Base-by-base conservation (phyloP, 2,329 filamentous ascomycete genomes). In the Metarhizium humberi region DNA sequence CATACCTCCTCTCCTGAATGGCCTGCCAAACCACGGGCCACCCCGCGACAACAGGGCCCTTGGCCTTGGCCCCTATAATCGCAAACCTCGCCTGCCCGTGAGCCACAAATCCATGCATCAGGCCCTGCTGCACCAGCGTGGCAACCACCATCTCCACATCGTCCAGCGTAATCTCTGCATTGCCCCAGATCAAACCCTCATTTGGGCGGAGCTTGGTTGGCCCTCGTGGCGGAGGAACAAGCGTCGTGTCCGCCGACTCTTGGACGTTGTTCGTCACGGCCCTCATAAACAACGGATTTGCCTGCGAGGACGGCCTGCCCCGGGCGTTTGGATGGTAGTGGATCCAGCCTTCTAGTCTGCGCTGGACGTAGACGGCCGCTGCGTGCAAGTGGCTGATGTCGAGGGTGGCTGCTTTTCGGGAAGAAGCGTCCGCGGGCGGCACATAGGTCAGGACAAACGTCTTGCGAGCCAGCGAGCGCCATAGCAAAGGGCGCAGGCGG, bases 71-170 rank as follows among this genome's bases (percentile, higher is more conserved):
- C 3, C 92, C 91, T 53, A 87, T 83, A 47, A 96, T 88, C 13
- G 90, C 91, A 64, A 96, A 91, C 51, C 88, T 85, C 47, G 80
- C 80, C 64, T 85, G 84, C 30, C 80, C 80, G 64, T 95, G 90
- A 16, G 88, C 88, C 32, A 96, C 80, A 65, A 92, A 96, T 2
- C 92, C 92, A 61, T 86, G 84, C 66, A 96, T 77, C 29, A 96
- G 75, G 0, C 88, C 89, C 69, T 95, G 89, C 51, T 87, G 83
- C 20, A 95, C 81, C 13, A 96, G 78, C 11, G 85, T 86, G 0
- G 88, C 82, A 13, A 95, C 78, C 51, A 89, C 84, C 48, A 84
- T 84, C 70, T 96, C 90, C n/a, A 95, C 76, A 61, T 90, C 86
- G 14, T 80, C 73, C 40, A 80, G 70, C 43, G 81, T 77, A 38